These are phyloP conservation scores for Tolypocladium nubicola DNA, from an alignment of 2,329 filamentous ascomycete species.

Conservation along the genomic window DNA sequence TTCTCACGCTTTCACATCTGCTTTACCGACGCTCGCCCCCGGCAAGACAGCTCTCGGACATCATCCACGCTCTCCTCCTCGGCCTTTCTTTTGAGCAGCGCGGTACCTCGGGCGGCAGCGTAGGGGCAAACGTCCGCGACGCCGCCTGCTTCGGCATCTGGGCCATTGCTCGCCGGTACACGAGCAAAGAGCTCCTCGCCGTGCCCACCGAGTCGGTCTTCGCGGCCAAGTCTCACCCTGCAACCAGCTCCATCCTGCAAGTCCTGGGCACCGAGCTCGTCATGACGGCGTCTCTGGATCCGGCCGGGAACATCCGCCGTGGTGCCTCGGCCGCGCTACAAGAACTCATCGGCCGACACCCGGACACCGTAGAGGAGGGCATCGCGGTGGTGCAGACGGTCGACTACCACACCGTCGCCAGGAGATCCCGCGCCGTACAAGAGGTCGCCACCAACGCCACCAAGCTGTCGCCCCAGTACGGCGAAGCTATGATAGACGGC, in stretches of 20 bases:
- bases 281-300: slow-evolving; percentile 73
- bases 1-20: slow-evolving; percentile 76
- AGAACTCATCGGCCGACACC: slow-evolving; percentile 86
- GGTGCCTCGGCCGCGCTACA: slow-evolving; percentile 90
- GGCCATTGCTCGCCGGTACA: slow-evolving; percentile 81
- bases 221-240: slow-evolving; percentile 25
- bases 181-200: slow-evolving; percentile 61
- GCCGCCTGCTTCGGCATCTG: slow-evolving; percentile 95
- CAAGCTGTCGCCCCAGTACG: slow-evolving; percentile 56
- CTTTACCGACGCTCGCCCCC: slow-evolving; percentile 78
- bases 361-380: slow-evolving; percentile 69
- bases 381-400: slow-evolving; percentile 82
- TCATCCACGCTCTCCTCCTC: slow-evolving; percentile 66
- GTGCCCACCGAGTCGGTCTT: slow-evolving; percentile 41
- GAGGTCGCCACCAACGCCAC: slow-evolving; percentile 64
- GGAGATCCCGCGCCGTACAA: slow-evolving; percentile 71
- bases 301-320: slow-evolving; percentile 84
- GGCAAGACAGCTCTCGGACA: slow-evolving; percentile 55
- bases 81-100: slow-evolving; percentile 85
- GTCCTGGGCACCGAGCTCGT: slow-evolving; percentile 73
- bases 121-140: slow-evolving; percentile 86
- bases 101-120: slow-evolving; percentile 70
- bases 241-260: slow-evolving; percentile 51
- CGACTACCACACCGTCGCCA: slow-evolving; percentile 86
- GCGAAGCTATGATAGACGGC: slow-evolving; percentile 57